A percentile compares a stretch with the other conserved stretches of the same genome.
phyloP scores from a whole-genome alignment of 2,329 filamentous ascomycete species.

The Bipolaris cookei region DNA sequence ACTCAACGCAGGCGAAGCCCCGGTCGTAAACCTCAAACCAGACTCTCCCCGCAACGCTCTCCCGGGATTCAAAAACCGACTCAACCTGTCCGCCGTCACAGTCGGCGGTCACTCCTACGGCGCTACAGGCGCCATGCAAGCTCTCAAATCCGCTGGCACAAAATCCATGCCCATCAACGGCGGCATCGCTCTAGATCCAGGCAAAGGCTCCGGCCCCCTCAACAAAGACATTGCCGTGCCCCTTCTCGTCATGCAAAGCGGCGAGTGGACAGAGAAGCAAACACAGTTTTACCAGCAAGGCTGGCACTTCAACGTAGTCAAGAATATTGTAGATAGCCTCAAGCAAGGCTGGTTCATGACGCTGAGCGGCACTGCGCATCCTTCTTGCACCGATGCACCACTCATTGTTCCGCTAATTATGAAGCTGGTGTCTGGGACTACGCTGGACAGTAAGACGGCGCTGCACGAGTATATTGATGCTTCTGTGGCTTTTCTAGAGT shows the following conservation, averaged over 20 bases:
- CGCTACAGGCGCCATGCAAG: slow-evolving; percentile 67
- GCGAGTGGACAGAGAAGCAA: slow-evolving; percentile 66
- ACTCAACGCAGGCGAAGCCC: slow-evolving; percentile 49
- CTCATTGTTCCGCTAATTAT: slow-evolving; percentile 67
- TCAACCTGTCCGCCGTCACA: slow-evolving; percentile 63
- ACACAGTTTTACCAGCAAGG: slow-evolving; percentile 65
- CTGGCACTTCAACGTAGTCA: slow-evolving; percentile 69
- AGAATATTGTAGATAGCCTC: slow-evolving; percentile 60
- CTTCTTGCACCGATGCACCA: slow-evolving; percentile 70
- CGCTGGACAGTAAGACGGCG: slow-evolving; percentile 63
- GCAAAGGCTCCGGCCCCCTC: slow-evolving; percentile 67
- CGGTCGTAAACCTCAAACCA: slow-evolving; percentile 53
- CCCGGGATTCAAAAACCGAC: slow-evolving; percentile 58
- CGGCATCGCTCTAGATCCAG: slow-evolving; percentile 69
- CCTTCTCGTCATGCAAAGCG: slow-evolving; percentile 67
- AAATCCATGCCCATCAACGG: slow-evolving; percentile 58
- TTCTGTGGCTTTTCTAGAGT: slow-evolving; percentile 64
- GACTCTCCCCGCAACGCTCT: slow-evolving; percentile 55
- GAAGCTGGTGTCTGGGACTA: slow-evolving; percentile 66
- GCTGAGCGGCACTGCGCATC: slow-evolving; percentile 58
- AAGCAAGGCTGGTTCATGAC: slow-evolving; percentile 57
- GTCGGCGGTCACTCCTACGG: slow-evolving; percentile 71
- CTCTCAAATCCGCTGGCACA: slow-evolving; percentile 59
- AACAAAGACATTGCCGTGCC: slow-evolving; percentile 66
- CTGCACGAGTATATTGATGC: slow-evolving; percentile 66